Evolutionary conservation across 2,329 filamentous ascomycete species (phyloP).

Genomic region (Leptographium wingfieldii): DNA sequence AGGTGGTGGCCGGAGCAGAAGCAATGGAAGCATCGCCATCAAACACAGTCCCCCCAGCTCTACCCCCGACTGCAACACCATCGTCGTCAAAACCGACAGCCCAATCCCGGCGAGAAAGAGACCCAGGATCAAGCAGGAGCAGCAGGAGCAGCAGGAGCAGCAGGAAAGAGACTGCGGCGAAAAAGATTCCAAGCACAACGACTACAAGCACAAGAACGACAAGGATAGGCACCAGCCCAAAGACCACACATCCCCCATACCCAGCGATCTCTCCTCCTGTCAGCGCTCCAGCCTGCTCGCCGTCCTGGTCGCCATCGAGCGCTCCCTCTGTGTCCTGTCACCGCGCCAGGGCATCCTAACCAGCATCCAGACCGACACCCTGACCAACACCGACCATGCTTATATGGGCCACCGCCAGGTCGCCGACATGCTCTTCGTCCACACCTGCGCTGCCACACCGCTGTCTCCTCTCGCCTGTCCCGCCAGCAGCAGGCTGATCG

Average conservation of each 20-base stretch:
- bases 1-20: not conserved
- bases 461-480: not conserved
- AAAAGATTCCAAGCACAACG: too few relatives aligned
- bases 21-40: not conserved
- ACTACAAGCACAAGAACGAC: too few relatives aligned
- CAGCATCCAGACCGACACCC: not conserved
- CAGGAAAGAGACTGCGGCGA: not conserved
- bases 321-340: not conserved
- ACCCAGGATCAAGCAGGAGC: not conserved
- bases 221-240: too few relatives aligned
- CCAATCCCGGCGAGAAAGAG: not conserved
- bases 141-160: not conserved
- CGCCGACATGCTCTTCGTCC: not conserved
- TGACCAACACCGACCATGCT: not conserved
- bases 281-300: not conserved
- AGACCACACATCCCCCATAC: not conserved
- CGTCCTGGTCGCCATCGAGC: not conserved
- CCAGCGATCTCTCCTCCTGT: not conserved
- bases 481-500: not conserved
- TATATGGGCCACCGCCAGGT: not conserved
- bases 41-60: not conserved
- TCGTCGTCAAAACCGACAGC: not conserved
- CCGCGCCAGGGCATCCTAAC: not conserved
- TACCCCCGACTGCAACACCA: not conserved
- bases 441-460: not conserved